Conservation (phyloP, 176 grass and related monocot species). For the Triticum timopheevii region DNA sequence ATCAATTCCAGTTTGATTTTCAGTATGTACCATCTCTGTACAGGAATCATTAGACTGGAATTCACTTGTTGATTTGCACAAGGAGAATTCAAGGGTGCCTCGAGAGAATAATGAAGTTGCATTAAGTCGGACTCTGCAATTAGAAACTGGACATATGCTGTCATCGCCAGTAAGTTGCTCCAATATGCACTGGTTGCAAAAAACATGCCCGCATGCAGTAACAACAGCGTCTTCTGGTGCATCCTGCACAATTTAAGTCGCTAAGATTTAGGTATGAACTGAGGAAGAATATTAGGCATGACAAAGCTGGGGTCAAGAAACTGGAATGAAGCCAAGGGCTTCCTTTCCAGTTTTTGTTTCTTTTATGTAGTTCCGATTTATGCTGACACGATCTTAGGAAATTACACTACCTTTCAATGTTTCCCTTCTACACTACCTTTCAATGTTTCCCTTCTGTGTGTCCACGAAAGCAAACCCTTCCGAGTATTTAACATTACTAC, state of each 20-base stretch:
- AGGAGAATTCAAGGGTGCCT: constrained; percentile 70
- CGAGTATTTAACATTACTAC: not conserved
- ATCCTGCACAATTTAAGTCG: constrained; percentile 52
- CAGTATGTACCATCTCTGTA: constrained; percentile 45
- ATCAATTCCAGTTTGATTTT: constrained; percentile 44
- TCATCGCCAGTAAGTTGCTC: constrained; percentile 91
- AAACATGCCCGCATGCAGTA: constrained; percentile 85
- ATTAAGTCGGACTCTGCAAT: constrained; percentile 63
- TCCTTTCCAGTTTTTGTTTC: not conserved
- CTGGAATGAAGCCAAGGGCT: not conserved
- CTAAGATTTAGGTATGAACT: constrained; percentile 24
- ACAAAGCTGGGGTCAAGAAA: not conserved
- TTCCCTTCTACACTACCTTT: not conserved
- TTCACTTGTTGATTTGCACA: constrained; percentile 49
- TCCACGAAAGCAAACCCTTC: constrained; percentile 9
- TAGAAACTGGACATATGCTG: constrained; percentile 61
- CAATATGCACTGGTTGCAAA: constrained; percentile 93
- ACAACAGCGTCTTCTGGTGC: constrained; percentile 96
- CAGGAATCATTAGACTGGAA: constrained; percentile 39
- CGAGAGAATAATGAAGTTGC: constrained; percentile 78
- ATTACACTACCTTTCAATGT: not conserved
- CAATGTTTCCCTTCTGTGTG: not conserved
- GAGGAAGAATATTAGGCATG: constrained; percentile 18
- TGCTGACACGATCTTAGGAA: not conserved
- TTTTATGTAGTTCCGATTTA: not conserved